A percentile compares a stretch with the other conserved stretches of the same genome.
phyloP scores from a whole-genome alignment of 257 asterid genomes.

The Solanum clarkiae region DNA sequence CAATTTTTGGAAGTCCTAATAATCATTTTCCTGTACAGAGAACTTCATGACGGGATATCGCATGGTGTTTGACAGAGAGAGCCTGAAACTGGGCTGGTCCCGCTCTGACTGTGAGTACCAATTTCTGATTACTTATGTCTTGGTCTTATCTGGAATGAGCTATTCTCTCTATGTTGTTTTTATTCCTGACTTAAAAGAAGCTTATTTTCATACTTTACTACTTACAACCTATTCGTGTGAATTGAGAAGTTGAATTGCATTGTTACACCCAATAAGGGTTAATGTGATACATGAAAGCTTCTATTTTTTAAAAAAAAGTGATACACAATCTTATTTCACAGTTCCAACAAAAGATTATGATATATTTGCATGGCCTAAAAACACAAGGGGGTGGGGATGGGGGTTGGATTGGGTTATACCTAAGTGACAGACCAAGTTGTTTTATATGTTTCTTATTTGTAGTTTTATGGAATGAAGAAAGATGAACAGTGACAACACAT shows the following conservation, averaged over 20 bases:
- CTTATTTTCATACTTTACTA: neutral
- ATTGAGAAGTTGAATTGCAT: neutral
- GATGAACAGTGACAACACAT: neutral
- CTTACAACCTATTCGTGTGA: neutral
- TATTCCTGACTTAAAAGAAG: neutral
- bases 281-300: neutral
- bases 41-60: slow-evolving; percentile 80
- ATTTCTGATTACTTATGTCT: neutral
- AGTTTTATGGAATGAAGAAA: neutral
- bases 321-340: neutral
- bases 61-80: slow-evolving; percentile 73
- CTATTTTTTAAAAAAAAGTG: no score
- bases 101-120: slow-evolving; percentile 63
- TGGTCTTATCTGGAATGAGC: neutral
- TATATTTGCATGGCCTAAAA: neutral
- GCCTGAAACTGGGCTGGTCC: slow-evolving; percentile 65
- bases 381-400: neutral
- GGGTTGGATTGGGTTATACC: neutral
- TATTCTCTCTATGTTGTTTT: neutral
- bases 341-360: neutral
- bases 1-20: neutral
- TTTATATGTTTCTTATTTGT: neutral
- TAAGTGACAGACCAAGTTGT: neutral
- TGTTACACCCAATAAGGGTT: neutral
- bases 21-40: slow-evolving; percentile 38